phyloP scores from a whole-genome alignment of 164 flowering plant genomes.

The Vitis rupestris region DNA sequence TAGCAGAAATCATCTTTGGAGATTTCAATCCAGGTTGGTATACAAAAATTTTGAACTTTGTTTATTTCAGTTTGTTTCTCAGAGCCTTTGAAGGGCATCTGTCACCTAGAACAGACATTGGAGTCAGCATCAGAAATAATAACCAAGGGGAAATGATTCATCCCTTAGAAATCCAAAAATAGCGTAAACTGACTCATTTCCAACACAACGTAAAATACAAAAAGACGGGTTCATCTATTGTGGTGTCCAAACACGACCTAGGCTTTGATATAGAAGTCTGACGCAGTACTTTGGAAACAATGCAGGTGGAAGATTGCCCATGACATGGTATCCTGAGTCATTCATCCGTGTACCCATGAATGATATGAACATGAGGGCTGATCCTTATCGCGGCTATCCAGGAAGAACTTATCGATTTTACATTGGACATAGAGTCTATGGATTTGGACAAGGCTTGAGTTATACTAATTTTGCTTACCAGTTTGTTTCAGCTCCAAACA shows the following conservation, averaged over 20 bases:
- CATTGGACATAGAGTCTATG: constrained; percentile 58
- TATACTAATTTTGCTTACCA: constrained; percentile 58
- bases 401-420: constrained; percentile 92
- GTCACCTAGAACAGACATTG: no score
- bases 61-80: neutral
- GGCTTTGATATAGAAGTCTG: neutral
- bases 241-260: neutral
- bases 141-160: neutral
- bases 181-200: neutral
- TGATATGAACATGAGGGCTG: constrained; percentile 87
- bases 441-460: constrained; percentile 82
- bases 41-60: neutral
- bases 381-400: constrained; percentile 71
- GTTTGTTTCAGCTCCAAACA: constrained; percentile 54
- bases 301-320: constrained; percentile 84
- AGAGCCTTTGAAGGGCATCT: no score
- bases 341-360: constrained; percentile 78
- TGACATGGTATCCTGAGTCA: constrained; percentile 97
- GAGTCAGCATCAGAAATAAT: neutral
- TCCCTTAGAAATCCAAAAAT: neutral
- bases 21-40: constrained; percentile 80
- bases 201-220: neutral
- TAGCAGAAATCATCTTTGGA: constrained; percentile 81
- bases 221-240: neutral
- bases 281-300: constrained; percentile 1